Evolutionary conservation across 176 grass and related monocot species (phyloP).

Genomic region (Ananas comosus): DNA sequence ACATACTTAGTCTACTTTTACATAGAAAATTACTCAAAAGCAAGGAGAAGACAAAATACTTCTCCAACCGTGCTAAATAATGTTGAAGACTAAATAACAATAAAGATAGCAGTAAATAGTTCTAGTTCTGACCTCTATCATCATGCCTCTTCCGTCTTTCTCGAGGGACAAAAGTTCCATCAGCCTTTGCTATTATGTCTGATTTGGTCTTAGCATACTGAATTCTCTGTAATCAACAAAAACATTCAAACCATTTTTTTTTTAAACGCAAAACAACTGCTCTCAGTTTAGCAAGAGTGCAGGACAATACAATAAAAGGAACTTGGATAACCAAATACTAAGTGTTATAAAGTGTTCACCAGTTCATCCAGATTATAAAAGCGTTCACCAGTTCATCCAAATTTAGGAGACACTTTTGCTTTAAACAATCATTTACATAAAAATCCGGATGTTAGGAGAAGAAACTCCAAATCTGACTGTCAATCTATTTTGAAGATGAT

Average conservation of each 20-base stretch:
- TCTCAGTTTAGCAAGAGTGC: slow-evolving; percentile 4
- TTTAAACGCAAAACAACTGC: slow-evolving; percentile 3
- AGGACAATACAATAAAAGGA: neutral
- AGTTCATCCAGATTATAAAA: too few relatives aligned
- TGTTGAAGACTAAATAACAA: neutral
- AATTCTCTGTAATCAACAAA: slow-evolving; percentile 65
- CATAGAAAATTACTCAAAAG: neutral
- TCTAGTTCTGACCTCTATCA: slow-evolving; percentile 51
- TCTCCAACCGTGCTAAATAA: neutral
- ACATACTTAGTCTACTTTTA: neutral
- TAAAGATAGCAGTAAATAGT: neutral
- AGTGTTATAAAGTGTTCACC: too few relatives aligned
- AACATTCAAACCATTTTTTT: slow-evolving; percentile 21
- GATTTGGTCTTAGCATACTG: slow-evolving; percentile 99
- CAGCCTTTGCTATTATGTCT: slow-evolving; percentile 79
- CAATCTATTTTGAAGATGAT: too few relatives aligned
- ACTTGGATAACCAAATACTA: too few relatives aligned
- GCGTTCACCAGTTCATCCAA: too few relatives aligned
- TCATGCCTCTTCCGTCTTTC: slow-evolving; percentile 78
- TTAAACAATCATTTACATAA: too few relatives aligned
- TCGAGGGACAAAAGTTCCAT: slow-evolving; percentile 82
- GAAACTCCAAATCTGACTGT: too few relatives aligned
- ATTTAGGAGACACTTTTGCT: too few relatives aligned
- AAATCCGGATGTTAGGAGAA: too few relatives aligned
- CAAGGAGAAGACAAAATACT: neutral